A percentile compares a stretch with the other conserved stretches of the same genome.
phyloP scores from a whole-genome alignment of 179 eudicot genomes.

The Beta macrorhiza region DNA sequence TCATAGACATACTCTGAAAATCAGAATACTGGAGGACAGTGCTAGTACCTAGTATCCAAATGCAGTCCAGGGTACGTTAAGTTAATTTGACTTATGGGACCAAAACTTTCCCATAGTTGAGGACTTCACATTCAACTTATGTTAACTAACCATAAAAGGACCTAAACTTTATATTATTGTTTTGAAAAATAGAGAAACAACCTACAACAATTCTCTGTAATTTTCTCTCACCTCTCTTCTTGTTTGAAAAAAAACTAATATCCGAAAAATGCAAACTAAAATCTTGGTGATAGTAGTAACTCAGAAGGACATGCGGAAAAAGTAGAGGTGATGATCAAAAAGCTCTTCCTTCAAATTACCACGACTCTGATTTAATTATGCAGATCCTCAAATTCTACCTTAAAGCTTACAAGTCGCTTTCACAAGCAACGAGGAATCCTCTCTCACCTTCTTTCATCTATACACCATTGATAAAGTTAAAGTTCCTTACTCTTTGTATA shows the following conservation, averaged over 20 bases:
- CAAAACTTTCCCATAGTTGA: neutral
- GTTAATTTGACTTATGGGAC: neutral
- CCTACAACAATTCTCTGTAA: neutral
- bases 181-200: neutral
- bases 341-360: neutral
- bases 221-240: neutral
- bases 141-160: neutral
- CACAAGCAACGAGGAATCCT: neutral
- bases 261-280: neutral
- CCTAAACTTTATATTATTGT: neutral
- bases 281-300: neutral
- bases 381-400: neutral
- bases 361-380: neutral
- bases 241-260: neutral
- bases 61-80: neutral
- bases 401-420: neutral
- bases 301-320: neutral
- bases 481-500: neutral
- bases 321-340: neutral
- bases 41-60: neutral
- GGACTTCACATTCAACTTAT: neutral
- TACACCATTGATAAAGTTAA: neutral
- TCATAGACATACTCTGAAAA: neutral
- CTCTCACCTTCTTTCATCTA: neutral
- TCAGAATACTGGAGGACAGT: neutral